Conservation (phyloP, 2,329 filamentous ascomycete genomes). For the Talaromyces sp. region DNA sequence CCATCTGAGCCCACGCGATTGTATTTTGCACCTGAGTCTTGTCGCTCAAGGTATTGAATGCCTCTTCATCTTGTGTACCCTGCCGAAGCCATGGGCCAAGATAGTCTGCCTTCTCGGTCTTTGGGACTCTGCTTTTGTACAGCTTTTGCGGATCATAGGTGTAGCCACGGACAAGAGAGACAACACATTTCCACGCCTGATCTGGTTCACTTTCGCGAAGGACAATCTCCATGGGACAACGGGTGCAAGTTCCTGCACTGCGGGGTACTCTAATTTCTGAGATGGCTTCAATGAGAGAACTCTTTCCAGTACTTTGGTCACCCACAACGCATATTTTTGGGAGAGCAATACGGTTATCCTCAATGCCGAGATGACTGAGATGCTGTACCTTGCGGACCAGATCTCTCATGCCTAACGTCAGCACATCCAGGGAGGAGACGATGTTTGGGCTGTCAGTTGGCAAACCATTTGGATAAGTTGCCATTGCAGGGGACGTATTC, state of each 20-base stretch:
- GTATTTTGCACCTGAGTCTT: slow-evolving; percentile 67
- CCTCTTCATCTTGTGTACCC: slow-evolving; percentile 48
- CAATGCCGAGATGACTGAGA: slow-evolving; percentile 72
- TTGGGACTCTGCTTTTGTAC: slow-evolving; percentile 23
- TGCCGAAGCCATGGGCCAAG: slow-evolving; percentile 67
- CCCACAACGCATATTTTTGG: slow-evolving; percentile 83
- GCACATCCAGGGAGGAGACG: slow-evolving; percentile 10
- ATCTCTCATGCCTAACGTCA: slow-evolving; percentile 39
- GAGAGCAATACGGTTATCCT: slow-evolving; percentile 66
- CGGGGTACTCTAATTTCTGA: slow-evolving; percentile 71
- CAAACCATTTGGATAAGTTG: background rate
- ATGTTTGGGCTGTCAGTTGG: background rate
- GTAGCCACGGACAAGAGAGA: slow-evolving; percentile 70
- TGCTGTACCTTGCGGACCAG: slow-evolving; percentile 52
- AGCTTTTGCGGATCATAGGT: slow-evolving; percentile 45
- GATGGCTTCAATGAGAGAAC: slow-evolving; percentile 65
- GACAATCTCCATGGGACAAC: slow-evolving; percentile 79
- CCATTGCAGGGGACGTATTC: too few species aligned
- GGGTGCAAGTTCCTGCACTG: slow-evolving; percentile 72
- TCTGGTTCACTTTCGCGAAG: slow-evolving; percentile 56
- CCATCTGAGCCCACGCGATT: slow-evolving; percentile 74
- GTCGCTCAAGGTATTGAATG: slow-evolving; percentile 66
- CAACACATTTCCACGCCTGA: slow-evolving; percentile 64
- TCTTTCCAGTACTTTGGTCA: slow-evolving; percentile 84
- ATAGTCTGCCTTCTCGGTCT: slow-evolving; percentile 53